phyloP scores from a whole-genome alignment of 2,329 filamentous ascomycete species.

The Chlorencoelia australis region DNA sequence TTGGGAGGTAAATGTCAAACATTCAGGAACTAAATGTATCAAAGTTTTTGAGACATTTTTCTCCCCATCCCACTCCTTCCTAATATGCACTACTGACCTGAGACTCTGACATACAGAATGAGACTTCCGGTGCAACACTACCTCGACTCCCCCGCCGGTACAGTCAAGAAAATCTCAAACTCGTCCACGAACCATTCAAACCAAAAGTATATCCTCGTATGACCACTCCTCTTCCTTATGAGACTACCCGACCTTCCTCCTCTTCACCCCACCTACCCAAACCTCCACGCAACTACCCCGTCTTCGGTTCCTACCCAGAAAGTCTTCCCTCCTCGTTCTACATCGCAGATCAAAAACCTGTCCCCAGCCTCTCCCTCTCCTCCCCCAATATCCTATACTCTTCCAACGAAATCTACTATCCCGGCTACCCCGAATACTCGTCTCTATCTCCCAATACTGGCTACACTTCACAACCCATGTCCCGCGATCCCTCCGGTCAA shows the following conservation, averaged over 20 bases:
- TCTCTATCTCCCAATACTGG: constrained; percentile 33
- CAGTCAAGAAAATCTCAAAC: constrained; percentile 9
- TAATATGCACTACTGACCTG: constrained; percentile 3
- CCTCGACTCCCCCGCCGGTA: no score
- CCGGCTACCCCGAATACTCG: constrained; percentile 32
- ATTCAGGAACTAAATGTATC: no score
- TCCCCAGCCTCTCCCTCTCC: constrained; percentile 8
- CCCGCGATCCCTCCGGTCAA: constrained; percentile 35
- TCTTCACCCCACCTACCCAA: constrained; percentile 3
- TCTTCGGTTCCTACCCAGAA: constrained; percentile 9
- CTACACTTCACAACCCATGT: constrained; percentile 42
- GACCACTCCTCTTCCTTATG: constrained; percentile 11
- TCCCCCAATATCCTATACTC: constrained; percentile 10
- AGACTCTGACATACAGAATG: neutral
- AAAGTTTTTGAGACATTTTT: no score
- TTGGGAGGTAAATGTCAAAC: neutral
- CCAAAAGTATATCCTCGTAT: constrained; percentile 16
- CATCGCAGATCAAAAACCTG: no score
- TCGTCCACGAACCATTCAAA: constrained; percentile 7
- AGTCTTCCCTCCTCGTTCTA: neutral
- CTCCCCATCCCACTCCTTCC: constrained; percentile 1
- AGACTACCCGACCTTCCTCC: constrained; percentile 12
- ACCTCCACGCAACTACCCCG: neutral
- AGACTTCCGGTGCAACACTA: no score
- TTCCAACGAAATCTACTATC: constrained; percentile 11